A percentile compares a stretch with the other conserved stretches of the same genome.
These are phyloP conservation scores for Cercospora zeina DNA, from an alignment of 2,329 filamentous ascomycete genomes.

Conservation along the genomic window DNA sequence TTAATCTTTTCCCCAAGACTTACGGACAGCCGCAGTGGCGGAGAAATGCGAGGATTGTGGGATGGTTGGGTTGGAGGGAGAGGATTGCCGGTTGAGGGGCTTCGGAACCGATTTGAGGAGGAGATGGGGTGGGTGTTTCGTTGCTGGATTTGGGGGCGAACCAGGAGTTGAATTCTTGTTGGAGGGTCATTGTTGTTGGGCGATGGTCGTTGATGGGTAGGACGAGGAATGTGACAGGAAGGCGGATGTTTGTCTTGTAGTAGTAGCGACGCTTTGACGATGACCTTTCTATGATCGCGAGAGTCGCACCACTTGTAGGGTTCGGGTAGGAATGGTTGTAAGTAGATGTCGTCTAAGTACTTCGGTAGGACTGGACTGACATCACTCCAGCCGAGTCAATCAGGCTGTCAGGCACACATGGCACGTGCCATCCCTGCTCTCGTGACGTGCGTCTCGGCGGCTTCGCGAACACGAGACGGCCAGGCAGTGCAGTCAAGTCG, in stretches of 20 bases:
- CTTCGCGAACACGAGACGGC: background rate
- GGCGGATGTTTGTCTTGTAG: background rate
- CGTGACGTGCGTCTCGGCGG: slow-evolving; percentile 1
- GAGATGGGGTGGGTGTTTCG: slow-evolving; percentile 22
- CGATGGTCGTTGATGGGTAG: background rate
- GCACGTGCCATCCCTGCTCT: slow-evolving; percentile 2
- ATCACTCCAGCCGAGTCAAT: background rate
- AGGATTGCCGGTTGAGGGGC: slow-evolving; percentile 59
- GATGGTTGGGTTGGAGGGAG: slow-evolving; percentile 55
- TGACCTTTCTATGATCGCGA: background rate
- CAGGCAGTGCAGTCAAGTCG: slow-evolving; percentile 1
- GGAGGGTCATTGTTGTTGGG: slow-evolving; percentile 26
- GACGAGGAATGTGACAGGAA: background rate
- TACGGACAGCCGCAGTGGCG: slow-evolving; percentile 70
- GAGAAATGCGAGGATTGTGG: slow-evolving; percentile 66
- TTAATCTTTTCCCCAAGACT: no score
- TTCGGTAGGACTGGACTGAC: background rate
- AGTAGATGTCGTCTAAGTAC: background rate
- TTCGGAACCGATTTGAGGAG: slow-evolving; percentile 55
- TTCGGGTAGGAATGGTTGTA: background rate
- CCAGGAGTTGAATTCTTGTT: slow-evolving; percentile 47
- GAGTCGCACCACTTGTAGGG: background rate
- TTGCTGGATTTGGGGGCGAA: slow-evolving; percentile 39
- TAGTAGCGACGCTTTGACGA: background rate
- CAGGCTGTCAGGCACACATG: background rate